phyloP scores from a whole-genome alignment of 805 yeast genomes.

The Yamadazyma insecticola region DNA sequence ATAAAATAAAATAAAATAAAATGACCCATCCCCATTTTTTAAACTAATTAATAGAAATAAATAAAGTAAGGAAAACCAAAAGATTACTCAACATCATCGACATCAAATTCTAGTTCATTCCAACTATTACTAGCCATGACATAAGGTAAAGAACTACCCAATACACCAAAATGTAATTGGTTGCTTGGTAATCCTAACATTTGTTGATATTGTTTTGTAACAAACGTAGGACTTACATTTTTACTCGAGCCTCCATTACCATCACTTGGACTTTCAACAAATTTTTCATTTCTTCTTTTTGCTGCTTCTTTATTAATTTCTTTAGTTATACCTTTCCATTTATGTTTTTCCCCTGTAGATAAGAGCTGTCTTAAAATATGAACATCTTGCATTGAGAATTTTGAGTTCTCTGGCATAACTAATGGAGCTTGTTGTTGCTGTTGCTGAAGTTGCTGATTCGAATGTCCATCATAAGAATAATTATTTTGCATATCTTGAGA shows the following conservation, averaged over 20 bases:
- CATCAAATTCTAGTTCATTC: too few relatives aligned
- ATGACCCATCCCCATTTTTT: too few relatives aligned
- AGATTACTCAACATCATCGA: conserved; percentile 16
- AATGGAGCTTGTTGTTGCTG: background rate
- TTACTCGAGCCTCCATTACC: too few relatives aligned
- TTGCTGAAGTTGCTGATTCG: background rate
- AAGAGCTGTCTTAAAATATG: conserved; percentile 44
- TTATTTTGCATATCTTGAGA: too few relatives aligned
- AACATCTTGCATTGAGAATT: conserved; percentile 42
- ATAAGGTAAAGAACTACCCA: conserved; percentile 53
- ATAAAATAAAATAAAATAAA: too few relatives aligned
- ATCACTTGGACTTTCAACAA: conserved; percentile 14
- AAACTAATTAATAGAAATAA: conserved; percentile 1
- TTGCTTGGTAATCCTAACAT: conserved; percentile 53
- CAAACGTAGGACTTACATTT: conserved; percentile 49
- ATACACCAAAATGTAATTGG: conserved; percentile 31
- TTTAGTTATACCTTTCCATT: conserved; percentile 56
- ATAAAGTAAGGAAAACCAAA: background rate
- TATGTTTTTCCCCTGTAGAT: conserved; percentile 50
- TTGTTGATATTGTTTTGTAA: conserved; percentile 50
- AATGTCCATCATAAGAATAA: background rate
- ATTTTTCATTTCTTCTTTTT: conserved; percentile 8
- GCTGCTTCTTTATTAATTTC: conserved; percentile 20
- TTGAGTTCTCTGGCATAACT: too few relatives aligned
- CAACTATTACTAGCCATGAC: conserved; percentile 55